Evolutionary conservation across 306 rosid species (phyloP), one percentile per base, ranked within the genome.

Genomic region (Parietaria judaica): DNA sequence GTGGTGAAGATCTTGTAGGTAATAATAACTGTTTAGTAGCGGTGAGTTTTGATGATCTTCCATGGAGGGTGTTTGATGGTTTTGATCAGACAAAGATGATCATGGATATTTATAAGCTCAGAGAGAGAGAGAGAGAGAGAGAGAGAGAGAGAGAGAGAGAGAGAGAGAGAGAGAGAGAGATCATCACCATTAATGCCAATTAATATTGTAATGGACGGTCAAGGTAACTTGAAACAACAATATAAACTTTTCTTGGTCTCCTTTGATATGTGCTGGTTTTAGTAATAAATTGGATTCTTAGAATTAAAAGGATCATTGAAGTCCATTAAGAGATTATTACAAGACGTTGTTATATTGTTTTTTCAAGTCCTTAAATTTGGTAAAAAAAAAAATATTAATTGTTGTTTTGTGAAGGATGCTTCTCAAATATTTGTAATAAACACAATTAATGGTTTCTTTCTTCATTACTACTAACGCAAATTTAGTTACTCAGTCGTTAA

Each of bases 1-100:
- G 11, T 80, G 78, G 50, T 74, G 83, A 78, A 90, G 73, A 56
- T 88, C 96, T 72, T 91, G 95, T 38, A 83, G 71, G 70, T 74
- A 87, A 64, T 74, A 23, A 23, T 23, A 23, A 23, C 31, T 56
- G 50, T 60, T 65, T 14, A 80, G 80, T 0, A 84, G 79, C 14
- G 81, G 70, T 58, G 82, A 65, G 51, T 58, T 35, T 65, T 66
- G 78, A 56, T 5, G 8, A 12, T 80, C 74, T 67, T 76, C 80
- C 73, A 56, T 70, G 58, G 59, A 63, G 48, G 82, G 65, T 67
- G 71, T 73, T 36, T 43, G 3, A 73, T 61, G 57, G 67, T 69
- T 81, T 39, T 46, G 8, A 8, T 83, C 80, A 36, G 74, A 69
- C 54, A 63, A 51, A 54, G 79, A 54, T 34, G 75, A 49, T n/a